A percentile compares a stretch with the other conserved stretches of the same genome.
Conservation (phyloP, 2,329 filamentous ascomycete genomes). For the Colletotrichum viniferum region DNA sequence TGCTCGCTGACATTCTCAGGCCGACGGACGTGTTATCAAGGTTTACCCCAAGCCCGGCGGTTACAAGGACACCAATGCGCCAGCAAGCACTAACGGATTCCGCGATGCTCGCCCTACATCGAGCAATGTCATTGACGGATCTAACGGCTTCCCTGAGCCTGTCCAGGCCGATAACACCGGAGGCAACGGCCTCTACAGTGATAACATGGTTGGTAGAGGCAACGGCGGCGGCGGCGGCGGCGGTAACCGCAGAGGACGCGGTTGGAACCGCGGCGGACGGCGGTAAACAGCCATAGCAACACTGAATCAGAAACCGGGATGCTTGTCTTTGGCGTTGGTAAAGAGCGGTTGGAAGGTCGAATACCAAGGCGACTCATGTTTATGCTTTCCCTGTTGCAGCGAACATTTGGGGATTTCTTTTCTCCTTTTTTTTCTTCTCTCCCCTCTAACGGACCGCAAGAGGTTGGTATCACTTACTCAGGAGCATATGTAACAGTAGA, state of each 20-base stretch:
- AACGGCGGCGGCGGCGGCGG: background rate
- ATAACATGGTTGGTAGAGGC: slow-evolving; percentile 40
- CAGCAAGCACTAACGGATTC: slow-evolving; percentile 33
- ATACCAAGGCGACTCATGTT: background rate
- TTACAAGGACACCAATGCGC: slow-evolving; percentile 31
- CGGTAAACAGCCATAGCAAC: background rate
- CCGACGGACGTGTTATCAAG: slow-evolving; percentile 75
- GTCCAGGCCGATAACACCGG: slow-evolving; percentile 40
- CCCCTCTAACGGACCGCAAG: background rate
- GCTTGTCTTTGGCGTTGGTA: slow-evolving; percentile 3
- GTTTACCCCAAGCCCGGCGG: slow-evolving; percentile 71
- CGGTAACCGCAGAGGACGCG: slow-evolving; percentile 25
- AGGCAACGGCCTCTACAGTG: slow-evolving; percentile 53
- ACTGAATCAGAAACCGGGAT: background rate
- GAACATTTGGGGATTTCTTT: background rate
- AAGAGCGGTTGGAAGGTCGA: background rate
- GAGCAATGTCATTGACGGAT: slow-evolving; percentile 56
- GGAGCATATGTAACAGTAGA: background rate
- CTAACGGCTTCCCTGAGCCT: slow-evolving; percentile 56
- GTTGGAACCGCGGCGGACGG: slow-evolving; percentile 14
- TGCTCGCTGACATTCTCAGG: slow-evolving; percentile 45
- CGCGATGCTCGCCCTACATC: slow-evolving; percentile 30
- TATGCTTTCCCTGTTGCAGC: background rate
- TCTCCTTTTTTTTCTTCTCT: background rate
- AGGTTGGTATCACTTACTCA: background rate